A percentile compares a stretch with the other conserved stretches of the same genome.
Conservation (phyloP, 83 land plant genomes). For the Picea mariana region DNA sequence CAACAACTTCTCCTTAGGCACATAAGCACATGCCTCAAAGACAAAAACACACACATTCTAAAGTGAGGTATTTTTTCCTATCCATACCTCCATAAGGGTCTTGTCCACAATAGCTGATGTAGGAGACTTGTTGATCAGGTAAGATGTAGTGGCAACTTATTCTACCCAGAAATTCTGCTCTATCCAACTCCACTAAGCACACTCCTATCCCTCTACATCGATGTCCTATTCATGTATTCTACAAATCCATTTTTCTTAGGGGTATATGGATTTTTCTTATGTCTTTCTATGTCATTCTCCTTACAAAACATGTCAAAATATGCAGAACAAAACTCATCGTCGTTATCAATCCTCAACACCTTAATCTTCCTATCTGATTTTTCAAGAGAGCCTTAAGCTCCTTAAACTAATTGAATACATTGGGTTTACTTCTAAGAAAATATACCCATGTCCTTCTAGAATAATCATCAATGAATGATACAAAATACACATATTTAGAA, state of each 20-base stretch:
- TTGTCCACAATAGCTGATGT: neutral
- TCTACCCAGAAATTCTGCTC: constrained; percentile 32
- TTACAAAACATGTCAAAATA: too few relatives aligned
- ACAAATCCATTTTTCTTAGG: constrained; percentile 42
- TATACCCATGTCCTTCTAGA: too few relatives aligned
- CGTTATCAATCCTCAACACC: too few relatives aligned
- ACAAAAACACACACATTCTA: constrained; percentile 19
- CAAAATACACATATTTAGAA: too few relatives aligned
- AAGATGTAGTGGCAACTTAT: constrained; percentile 15
- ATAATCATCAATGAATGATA: too few relatives aligned
- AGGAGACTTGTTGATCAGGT: constrained; percentile 21
- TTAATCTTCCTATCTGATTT: too few relatives aligned
- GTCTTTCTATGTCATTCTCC: too few relatives aligned
- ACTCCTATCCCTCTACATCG: constrained; percentile 8
- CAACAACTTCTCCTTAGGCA: too few relatives aligned
- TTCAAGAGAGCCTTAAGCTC: constrained; percentile 1
- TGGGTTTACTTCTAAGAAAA: too few relatives aligned
- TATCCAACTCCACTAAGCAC: constrained; percentile 20
- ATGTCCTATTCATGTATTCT: neutral
- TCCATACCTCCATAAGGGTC: constrained; percentile 26
- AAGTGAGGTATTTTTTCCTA: constrained; percentile 19
- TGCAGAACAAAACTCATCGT: too few relatives aligned
- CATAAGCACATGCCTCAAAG: neutral
- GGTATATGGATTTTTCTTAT: constrained; percentile 4
- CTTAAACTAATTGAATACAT: neutral